phyloP scores from a whole-genome alignment of 1,284 basidiomycete species.

The Cryptococcus jaspeensis region DNA sequence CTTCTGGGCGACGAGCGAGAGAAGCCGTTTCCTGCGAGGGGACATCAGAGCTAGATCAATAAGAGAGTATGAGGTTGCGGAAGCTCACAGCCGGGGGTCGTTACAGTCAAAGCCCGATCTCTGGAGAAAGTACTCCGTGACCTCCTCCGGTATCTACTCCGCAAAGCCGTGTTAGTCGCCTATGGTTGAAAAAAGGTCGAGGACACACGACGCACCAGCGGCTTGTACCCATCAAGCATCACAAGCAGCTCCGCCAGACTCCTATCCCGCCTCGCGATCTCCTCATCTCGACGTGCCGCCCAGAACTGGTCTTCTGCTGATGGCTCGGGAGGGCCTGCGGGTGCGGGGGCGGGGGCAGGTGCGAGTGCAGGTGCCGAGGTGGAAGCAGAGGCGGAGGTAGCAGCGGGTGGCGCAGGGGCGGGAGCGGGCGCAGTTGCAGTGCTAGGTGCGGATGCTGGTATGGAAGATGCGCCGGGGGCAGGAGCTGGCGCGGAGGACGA shows the following conservation, averaged over 20 bases:
- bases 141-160: constrained; percentile 89
- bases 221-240: constrained; percentile 95
- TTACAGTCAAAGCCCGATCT: constrained; percentile 94
- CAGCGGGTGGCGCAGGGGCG: too few relatives aligned
- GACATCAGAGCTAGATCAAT: constrained; percentile 6
- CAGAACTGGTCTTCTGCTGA: not conserved
- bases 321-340: not conserved
- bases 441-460: too few relatives aligned
- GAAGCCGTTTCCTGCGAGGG: constrained; percentile 73
- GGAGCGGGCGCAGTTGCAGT: too few relatives aligned
- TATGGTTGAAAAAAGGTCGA: not conserved
- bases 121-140: constrained; percentile 97
- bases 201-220: constrained; percentile 65
- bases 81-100: constrained; percentile 79
- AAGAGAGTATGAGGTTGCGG: not conserved
- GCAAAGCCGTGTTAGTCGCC: not conserved
- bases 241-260: constrained; percentile 91
- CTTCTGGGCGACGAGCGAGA: constrained; percentile 95
- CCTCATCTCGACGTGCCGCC: constrained; percentile 57
- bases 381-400: constrained; percentile 1
- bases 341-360: not conserved
- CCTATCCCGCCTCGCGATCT: constrained; percentile 64
- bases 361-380: not conserved
- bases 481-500: too few relatives aligned
- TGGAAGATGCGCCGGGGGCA: too few relatives aligned